Conservation (phyloP, 2,329 filamentous ascomycete genomes). For the Cytospora piceicola region DNA sequence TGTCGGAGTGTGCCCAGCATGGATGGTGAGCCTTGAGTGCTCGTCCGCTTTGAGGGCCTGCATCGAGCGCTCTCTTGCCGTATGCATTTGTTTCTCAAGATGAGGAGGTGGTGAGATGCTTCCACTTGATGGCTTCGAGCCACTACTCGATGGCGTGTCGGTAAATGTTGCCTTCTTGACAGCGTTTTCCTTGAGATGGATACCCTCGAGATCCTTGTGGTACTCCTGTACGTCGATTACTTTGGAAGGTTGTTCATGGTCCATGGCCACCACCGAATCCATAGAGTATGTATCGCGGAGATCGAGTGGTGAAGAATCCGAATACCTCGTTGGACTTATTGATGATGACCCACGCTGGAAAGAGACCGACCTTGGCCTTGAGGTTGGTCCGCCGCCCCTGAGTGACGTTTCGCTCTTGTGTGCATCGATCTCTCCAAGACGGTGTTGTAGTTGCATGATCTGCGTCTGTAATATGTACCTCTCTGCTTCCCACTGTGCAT, state of each 20-base stretch:
- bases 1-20: constrained; percentile 66
- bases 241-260: constrained; percentile 37
- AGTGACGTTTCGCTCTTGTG: constrained; percentile 24
- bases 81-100: constrained; percentile 13
- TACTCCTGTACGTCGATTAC: constrained; percentile 59
- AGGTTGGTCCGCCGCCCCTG: constrained; percentile 25
- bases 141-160: constrained; percentile 40
- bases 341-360: constrained; percentile 30
- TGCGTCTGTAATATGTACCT: constrained; percentile 40
- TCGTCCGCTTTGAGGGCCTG: constrained; percentile 50
- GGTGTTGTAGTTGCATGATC: constrained; percentile 31
- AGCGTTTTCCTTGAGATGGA: constrained; percentile 58
- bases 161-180: constrained; percentile 57
- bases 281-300: constrained; percentile 7
- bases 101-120: constrained; percentile 33
- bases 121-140: constrained; percentile 36
- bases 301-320: constrained; percentile 40
- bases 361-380: constrained; percentile 29
- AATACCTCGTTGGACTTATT: constrained; percentile 41
- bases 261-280: constrained; percentile 16
- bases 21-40: constrained; percentile 59
- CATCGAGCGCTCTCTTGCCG: constrained; percentile 21
- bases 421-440: constrained; percentile 30
- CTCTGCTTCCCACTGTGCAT: constrained; percentile 39
- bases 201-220: constrained; percentile 63